Evolutionary conservation across 1,284 basidiomycete genomes (phyloP).

Genomic region (Pisolithus thermaeus): DNA sequence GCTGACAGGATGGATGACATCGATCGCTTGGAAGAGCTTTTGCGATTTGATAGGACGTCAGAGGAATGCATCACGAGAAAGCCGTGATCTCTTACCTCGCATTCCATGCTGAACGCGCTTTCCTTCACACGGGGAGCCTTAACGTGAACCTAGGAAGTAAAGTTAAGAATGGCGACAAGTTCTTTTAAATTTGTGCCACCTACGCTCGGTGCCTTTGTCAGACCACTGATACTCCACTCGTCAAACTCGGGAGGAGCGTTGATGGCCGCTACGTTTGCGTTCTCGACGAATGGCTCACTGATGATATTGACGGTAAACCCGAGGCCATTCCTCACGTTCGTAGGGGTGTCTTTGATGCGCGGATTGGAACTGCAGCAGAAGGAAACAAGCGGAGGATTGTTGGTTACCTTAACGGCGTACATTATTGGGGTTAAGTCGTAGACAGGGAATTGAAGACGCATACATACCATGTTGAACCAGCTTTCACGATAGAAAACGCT

Average conservation of each 20-base stretch:
- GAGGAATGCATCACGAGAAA: neutral
- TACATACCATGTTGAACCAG: neutral
- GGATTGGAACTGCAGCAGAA: conserved; percentile 38
- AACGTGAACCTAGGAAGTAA: conserved; percentile 41
- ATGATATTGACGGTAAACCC: conserved; percentile 51
- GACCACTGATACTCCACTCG: conserved; percentile 63
- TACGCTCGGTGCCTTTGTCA: conserved; percentile 40
- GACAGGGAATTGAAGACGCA: too few relatives aligned
- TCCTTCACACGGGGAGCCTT: conserved; percentile 65
- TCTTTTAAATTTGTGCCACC: too few relatives aligned
- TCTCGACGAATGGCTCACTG: conserved; percentile 62
- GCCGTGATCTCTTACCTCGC: conserved; percentile 33
- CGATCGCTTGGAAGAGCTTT: conserved; percentile 40
- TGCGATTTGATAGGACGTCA: neutral
- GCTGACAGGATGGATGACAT: conserved; percentile 39
- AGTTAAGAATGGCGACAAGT: too few relatives aligned
- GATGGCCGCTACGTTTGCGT: conserved; percentile 56
- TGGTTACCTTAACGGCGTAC: conserved; percentile 33
- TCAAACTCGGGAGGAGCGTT: conserved; percentile 53
- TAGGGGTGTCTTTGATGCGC: conserved; percentile 49
- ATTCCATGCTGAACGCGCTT: conserved; percentile 69
- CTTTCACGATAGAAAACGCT: conserved; percentile 9
- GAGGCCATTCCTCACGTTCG: conserved; percentile 44
- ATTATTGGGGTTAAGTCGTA: too few relatives aligned
- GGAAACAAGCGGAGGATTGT: conserved; percentile 54